Conservation (phyloP, 306 rosid genomes). For the Trifolium subterraneum region DNA sequence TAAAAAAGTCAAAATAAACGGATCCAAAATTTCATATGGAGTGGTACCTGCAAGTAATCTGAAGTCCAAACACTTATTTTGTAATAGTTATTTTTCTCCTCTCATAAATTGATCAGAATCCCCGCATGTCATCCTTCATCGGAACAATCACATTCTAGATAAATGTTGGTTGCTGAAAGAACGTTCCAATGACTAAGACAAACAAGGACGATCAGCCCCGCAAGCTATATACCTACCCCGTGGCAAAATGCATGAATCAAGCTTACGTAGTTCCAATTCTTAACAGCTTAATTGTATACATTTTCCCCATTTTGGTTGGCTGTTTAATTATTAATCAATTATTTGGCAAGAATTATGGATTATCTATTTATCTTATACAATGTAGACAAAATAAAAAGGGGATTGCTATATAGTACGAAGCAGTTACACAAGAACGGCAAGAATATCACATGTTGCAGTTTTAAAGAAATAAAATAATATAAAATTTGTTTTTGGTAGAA, state of each 20-base stretch:
- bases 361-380: not conserved
- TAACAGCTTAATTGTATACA: not conserved
- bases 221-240: not conserved
- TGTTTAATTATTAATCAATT: constrained; percentile 1
- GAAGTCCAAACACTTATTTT: no score
- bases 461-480: no score
- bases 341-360: not conserved
- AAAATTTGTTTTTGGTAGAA: no score
- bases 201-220: not conserved
- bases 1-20: no score
- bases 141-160: constrained; percentile 5
- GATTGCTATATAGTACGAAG: no score
- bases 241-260: constrained; percentile 33
- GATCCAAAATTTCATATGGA: no score
- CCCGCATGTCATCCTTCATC: no score
- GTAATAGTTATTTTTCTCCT: no score
- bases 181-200: constrained; percentile 22
- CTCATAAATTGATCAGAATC: no score
- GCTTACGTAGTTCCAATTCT: not conserved
- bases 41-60: no score
- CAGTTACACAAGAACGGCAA: no score
- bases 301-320: constrained; percentile 33
- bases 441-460: no score
- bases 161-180: constrained; percentile 19
- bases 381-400: not conserved